A percentile compares a stretch with the other conserved stretches of the same genome.
phyloP scores from a whole-genome alignment of 164 flowering plant species.

The Paratinospora sagittata region DNA sequence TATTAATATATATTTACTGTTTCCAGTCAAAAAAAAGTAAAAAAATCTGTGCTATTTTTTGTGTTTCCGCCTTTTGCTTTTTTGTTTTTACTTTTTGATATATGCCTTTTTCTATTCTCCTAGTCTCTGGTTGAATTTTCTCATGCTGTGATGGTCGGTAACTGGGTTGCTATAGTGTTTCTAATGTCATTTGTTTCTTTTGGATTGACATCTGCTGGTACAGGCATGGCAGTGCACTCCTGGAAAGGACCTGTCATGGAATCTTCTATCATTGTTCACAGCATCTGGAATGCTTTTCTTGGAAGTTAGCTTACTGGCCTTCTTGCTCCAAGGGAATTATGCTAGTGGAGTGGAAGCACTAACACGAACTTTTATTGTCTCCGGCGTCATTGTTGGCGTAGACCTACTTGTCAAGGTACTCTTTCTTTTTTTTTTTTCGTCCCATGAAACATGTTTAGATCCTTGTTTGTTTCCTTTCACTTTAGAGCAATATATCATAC shows the following conservation, averaged over 20 bases:
- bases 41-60: no score
- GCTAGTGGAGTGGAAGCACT: slow-evolving; percentile 70
- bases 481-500: no score
- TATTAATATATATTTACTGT: no score
- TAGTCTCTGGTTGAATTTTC: no score
- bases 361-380: slow-evolving; percentile 60
- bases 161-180: neutral
- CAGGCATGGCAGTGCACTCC: slow-evolving; percentile 61
- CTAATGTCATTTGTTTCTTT: slow-evolving; percentile 1
- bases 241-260: slow-evolving; percentile 51
- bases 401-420: slow-evolving; percentile 74
- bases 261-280: slow-evolving; percentile 48
- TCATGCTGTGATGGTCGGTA: no score
- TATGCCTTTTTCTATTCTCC: no score
- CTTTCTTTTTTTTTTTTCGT: neutral
- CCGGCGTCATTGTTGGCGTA: slow-evolving; percentile 63
- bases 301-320: slow-evolving; percentile 55
- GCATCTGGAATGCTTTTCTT: slow-evolving; percentile 49
- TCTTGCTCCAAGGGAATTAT: slow-evolving; percentile 63
- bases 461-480: neutral
- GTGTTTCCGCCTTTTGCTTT: no score
- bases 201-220: slow-evolving; percentile 5
- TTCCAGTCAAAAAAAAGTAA: no score
- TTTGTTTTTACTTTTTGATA: no score
- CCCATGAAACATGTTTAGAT: neutral